Evolutionary conservation across 78 protist genomes (phyloP).

Genomic region (Capsaspora owczarzaki): DNA sequence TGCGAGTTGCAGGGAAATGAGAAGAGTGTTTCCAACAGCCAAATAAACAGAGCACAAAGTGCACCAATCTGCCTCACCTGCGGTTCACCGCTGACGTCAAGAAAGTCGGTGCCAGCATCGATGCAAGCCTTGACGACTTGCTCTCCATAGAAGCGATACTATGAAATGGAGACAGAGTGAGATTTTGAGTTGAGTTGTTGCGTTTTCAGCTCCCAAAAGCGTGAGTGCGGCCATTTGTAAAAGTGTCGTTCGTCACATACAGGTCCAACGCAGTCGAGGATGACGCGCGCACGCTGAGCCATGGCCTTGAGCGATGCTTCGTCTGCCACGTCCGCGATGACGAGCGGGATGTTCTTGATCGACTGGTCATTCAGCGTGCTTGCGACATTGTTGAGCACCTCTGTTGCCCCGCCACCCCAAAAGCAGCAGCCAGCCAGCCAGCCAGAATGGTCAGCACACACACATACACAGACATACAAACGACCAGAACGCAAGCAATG

Average conservation of each 20-base stretch:
- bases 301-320: not conserved
- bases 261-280: conserved; percentile 16
- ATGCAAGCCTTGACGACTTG: conserved; percentile 16
- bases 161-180: not conserved
- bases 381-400: not conserved
- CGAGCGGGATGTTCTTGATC: not conserved
- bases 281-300: not conserved
- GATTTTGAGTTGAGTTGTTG: too few species aligned
- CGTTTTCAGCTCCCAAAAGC: too few species aligned
- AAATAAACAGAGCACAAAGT: not conserved
- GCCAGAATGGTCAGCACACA: too few species aligned
- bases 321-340: conserved; percentile 18
- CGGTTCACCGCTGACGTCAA: conserved; percentile 23
- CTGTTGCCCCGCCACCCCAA: too few species aligned
- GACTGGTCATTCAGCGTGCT: not conserved
- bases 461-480: not conserved
- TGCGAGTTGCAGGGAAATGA: not conserved
- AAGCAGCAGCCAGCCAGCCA: too few species aligned
- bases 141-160: conserved; percentile 35
- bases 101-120: not conserved
- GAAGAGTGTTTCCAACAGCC: not conserved
- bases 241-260: not conserved
- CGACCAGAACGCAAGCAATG: not conserved
- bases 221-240: too few species aligned
- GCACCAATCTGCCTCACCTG: not conserved